Percentiles rank a stretch among this genome's conserved stretches.
Conservation (phyloP, 2,329 filamentous ascomycete genomes). For the Cladophialophora yegresii region DNA sequence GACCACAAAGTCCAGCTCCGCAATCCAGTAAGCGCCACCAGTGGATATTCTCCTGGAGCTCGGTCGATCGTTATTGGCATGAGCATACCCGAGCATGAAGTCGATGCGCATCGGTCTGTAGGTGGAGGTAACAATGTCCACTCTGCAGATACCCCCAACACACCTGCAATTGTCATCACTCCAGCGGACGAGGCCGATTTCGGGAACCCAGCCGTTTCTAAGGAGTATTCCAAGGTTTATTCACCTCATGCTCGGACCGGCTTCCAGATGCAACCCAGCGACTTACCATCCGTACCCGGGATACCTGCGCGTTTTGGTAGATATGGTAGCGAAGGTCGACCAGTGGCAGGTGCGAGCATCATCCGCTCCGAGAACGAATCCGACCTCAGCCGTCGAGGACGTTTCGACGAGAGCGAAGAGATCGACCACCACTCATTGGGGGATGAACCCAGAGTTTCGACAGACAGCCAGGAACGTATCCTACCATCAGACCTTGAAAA, state of each 20-base stretch:
- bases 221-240: constrained; percentile 46
- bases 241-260: constrained; percentile 42
- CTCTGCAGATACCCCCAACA: constrained; percentile 44
- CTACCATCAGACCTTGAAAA: constrained; percentile 35
- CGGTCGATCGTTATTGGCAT: constrained; percentile 52
- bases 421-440: neutral
- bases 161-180: constrained; percentile 51
- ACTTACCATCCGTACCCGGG: constrained; percentile 46
- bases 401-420: constrained; percentile 13
- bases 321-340: neutral
- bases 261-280: constrained; percentile 24
- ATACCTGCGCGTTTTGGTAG: constrained; percentile 38
- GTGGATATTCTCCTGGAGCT: constrained; percentile 47
- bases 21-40: neutral
- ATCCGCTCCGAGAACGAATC: neutral
- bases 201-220: constrained; percentile 39
- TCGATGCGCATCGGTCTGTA: constrained; percentile 32
- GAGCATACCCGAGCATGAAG: constrained; percentile 44
- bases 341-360: constrained; percentile 13
- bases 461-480: constrained; percentile 40
- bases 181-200: constrained; percentile 46
- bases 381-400: neutral
- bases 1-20: neutral
- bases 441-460: constrained; percentile 31
- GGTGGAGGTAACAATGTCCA: constrained; percentile 37